phyloP scores from a whole-genome alignment of 768 basidiomycete genomes.

The Clitopilus passeckerianus region DNA sequence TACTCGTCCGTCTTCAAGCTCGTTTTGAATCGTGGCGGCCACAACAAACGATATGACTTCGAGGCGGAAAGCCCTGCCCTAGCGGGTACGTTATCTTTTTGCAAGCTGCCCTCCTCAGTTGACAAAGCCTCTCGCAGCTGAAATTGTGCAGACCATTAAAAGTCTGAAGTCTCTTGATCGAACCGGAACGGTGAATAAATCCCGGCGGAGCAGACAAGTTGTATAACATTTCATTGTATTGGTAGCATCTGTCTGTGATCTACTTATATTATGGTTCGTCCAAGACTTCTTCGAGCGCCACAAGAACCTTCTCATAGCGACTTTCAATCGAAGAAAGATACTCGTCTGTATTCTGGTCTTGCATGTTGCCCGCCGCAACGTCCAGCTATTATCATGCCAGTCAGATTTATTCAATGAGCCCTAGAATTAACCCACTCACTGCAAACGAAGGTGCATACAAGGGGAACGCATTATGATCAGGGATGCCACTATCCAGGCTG shows the following conservation, averaged over 20 bases:
- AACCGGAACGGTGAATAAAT: slow-evolving; percentile 56
- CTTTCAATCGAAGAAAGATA: slow-evolving; percentile 44
- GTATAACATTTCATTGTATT: slow-evolving; percentile 8
- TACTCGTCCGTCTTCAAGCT: slow-evolving; percentile 84
- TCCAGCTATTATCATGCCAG: slow-evolving; percentile 40
- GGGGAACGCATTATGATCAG: slow-evolving; percentile 71
- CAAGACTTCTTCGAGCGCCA: slow-evolving; percentile 18
- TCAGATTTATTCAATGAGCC: not conserved
- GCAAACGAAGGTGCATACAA: slow-evolving; percentile 78
- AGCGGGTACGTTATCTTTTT: slow-evolving; percentile 44
- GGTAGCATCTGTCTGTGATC: not conserved
- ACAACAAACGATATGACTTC: slow-evolving; percentile 91
- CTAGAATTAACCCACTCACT: slow-evolving; percentile 14
- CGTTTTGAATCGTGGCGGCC: slow-evolving; percentile 65
- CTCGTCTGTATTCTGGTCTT: slow-evolving; percentile 64
- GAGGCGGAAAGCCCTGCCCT: slow-evolving; percentile 85
- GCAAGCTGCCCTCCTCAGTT: not conserved
- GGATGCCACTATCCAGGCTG: slow-evolving; percentile 58
- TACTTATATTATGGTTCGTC: not conserved
- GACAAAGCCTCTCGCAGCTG: slow-evolving; percentile 33
- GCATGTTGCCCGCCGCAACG: slow-evolving; percentile 66
- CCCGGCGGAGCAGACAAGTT: slow-evolving; percentile 59
- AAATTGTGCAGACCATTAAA: slow-evolving; percentile 74
- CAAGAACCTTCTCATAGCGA: slow-evolving; percentile 29
- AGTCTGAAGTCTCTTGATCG: slow-evolving; percentile 63